A percentile compares a stretch with the other conserved stretches of the same genome.
Evolutionary conservation across 345 rosid genomes (phyloP).

Genomic region (Abelmoschus esculentus): DNA sequence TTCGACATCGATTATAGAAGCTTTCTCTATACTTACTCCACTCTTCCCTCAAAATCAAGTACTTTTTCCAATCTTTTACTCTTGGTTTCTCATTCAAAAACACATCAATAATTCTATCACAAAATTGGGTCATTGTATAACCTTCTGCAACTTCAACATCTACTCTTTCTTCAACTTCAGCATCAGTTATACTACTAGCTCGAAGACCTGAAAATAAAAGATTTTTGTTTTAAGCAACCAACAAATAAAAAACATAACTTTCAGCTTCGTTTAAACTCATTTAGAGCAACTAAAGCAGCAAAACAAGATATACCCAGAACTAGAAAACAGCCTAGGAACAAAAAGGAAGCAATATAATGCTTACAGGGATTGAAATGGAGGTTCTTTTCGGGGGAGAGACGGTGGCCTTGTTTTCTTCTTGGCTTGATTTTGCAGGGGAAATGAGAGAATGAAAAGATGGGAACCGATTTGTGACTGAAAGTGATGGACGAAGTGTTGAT

Average conservation of each 20-base stretch:
- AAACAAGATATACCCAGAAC: not conserved
- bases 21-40: constrained; percentile 69
- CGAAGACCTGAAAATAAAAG: constrained; percentile 29
- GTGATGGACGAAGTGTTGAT: constrained; percentile 19
- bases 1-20: constrained; percentile 63
- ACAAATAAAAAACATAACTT: too few relatives aligned
- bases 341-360: constrained; percentile 23
- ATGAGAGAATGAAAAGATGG: constrained; percentile 1
- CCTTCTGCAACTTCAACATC: constrained; percentile 58
- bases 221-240: too few relatives aligned
- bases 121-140: constrained; percentile 57
- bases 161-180: constrained; percentile 31
- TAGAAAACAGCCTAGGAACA: not conserved
- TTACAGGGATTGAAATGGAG: constrained; percentile 20
- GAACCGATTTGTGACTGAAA: constrained; percentile 17
- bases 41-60: constrained; percentile 69
- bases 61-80: constrained; percentile 74
- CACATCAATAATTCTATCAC: constrained; percentile 70
- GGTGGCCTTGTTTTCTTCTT: constrained; percentile 13
- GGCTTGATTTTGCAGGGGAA: constrained; percentile 12
- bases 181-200: constrained; percentile 29
- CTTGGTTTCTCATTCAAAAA: constrained; percentile 73
- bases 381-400: constrained; percentile 8
- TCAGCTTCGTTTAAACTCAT: not conserved
- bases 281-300: not conserved